These are phyloP conservation scores for Fusarium setosum DNA, from an alignment of 2,329 filamentous ascomycete genomes.

Conservation along the genomic window DNA sequence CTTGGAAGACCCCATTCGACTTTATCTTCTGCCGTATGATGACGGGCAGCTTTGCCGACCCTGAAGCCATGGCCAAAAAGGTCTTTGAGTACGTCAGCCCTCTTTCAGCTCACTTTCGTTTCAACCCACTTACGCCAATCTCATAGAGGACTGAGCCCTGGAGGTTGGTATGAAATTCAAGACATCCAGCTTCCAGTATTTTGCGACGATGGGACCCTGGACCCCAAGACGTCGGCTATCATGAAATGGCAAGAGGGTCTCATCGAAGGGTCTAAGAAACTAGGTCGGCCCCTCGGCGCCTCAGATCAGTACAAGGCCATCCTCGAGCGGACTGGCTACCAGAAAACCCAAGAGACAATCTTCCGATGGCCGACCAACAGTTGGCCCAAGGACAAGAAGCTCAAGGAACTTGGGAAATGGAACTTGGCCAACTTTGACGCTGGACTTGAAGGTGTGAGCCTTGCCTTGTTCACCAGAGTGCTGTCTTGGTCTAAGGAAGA, in stretches of 20 bases:
- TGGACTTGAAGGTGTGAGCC: slow-evolving; percentile 3
- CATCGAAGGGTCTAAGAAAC: slow-evolving; percentile 13
- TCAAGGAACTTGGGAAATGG: slow-evolving; percentile 22
- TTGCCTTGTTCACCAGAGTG: slow-evolving; percentile 16
- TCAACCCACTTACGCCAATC: accelerated
- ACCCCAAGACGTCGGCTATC: neutral
- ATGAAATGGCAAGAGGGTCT: slow-evolving; percentile 24
- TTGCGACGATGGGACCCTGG: slow-evolving; percentile 13
- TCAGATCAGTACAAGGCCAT: slow-evolving; percentile 10
- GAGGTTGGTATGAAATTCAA: slow-evolving; percentile 28
- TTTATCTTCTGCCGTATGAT: slow-evolving; percentile 30
- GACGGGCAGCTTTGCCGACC: slow-evolving; percentile 17
- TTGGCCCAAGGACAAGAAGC: slow-evolving; percentile 24
- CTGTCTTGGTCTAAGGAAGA: slow-evolving; percentile 15
- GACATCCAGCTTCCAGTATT: slow-evolving; percentile 27
- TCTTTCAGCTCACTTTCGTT: accelerated
- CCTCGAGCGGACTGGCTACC: slow-evolving; percentile 1
- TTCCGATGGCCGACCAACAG: slow-evolving; percentile 20
- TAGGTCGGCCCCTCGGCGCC: neutral
- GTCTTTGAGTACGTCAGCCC: neutral
- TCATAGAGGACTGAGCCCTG: neutral
- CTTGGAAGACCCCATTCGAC: slow-evolving; percentile 18
- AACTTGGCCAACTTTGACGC: slow-evolving; percentile 19
- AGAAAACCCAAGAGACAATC: neutral
- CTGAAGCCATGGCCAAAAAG: slow-evolving; percentile 4